phyloP scores from a whole-genome alignment of 129 eudicot species.

The Tanacetum coccineum region DNA sequence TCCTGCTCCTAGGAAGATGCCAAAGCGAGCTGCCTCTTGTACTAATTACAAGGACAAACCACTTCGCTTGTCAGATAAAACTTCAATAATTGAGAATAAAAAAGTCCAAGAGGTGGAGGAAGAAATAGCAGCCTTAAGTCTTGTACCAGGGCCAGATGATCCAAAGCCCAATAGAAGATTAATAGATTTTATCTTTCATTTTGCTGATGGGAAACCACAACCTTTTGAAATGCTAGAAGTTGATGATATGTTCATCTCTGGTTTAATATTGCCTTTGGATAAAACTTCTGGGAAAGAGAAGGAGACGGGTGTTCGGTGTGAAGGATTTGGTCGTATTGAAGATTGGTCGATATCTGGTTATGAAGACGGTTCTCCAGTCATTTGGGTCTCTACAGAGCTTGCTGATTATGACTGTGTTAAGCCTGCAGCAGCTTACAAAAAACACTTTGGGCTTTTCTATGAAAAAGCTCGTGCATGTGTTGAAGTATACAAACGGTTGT shows the following conservation, averaged over 20 bases:
- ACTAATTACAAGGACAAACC: slow-evolving; percentile 34
- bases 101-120: slow-evolving; percentile 42
- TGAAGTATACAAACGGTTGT: slow-evolving; percentile 58
- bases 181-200: slow-evolving; percentile 56
- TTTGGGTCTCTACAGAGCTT: slow-evolving; percentile 75
- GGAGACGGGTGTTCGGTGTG: slow-evolving; percentile 59
- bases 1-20: slow-evolving; percentile 36
- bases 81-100: slow-evolving; percentile 27
- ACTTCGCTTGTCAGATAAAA: slow-evolving; percentile 34
- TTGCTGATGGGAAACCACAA: slow-evolving; percentile 49
- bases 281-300: slow-evolving; percentile 40
- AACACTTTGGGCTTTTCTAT: slow-evolving; percentile 47
- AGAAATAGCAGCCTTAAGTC: slow-evolving; percentile 39
- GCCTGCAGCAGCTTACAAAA: slow-evolving; percentile 56
- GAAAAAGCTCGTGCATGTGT: slow-evolving; percentile 64
- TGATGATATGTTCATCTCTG: slow-evolving; percentile 54
- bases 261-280: slow-evolving; percentile 61
- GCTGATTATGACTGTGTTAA: slow-evolving; percentile 78
- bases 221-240: slow-evolving; percentile 77
- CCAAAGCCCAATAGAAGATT: slow-evolving; percentile 56
- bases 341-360: slow-evolving; percentile 76
- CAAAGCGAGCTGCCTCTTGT: slow-evolving; percentile 41
- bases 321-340: slow-evolving; percentile 70
- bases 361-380: slow-evolving; percentile 69
- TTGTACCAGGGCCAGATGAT: slow-evolving; percentile 32